Evolutionary conservation across 176 grass and related monocot species (phyloP), one percentile per base, ranked within the genome.

Genomic region (Metroxylon sagu): DNA sequence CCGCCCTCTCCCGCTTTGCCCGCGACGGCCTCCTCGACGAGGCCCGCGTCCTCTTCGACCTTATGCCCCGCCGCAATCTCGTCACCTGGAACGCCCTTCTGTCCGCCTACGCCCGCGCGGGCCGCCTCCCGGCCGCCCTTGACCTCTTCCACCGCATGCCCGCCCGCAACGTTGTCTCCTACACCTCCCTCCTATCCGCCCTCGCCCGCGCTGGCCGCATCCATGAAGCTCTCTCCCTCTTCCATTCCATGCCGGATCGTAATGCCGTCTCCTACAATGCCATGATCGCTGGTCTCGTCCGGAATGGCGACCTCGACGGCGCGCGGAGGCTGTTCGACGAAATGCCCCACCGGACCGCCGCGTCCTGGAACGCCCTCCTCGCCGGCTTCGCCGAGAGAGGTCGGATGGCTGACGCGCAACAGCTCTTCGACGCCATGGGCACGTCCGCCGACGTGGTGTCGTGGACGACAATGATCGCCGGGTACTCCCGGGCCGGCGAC

Each of bases 61-160:
- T 43, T 10, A 43, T 43, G 8, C 35, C 35, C 10, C 35, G 10
- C 10, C 35, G 35, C 35, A 43, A 43, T 10, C 35, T 43, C 35
- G 35, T 43, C 35, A 43, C 35, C 10, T 65, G 62, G 62, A 65
- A 65, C 62, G 62, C 62, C 49, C 62, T 65, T 5, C 5, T 65
- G 15, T 51, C 62, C 49, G 62, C 48, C 25, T 52, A 52, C 14
- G 23, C 51, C 48, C 31, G 51, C 25, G 62, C 49, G 2, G 62
- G 62, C 23, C 25, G 12, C 6, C 25, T 6, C 15, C 17, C 62
- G 5, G 49, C 23, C 25, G 62, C 62, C 49, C 62, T 65, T 2
- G 62, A 65, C 14, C 14, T 65, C 21, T 65, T 65, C 62, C n/a
- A 5, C 25, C 39, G 62, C 19, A 65, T 65, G 62, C 62, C 62